These are phyloP conservation scores for Tilletiaria anomala DNA, from an alignment of 1,284 basidiomycete species.

Conservation along the genomic window DNA sequence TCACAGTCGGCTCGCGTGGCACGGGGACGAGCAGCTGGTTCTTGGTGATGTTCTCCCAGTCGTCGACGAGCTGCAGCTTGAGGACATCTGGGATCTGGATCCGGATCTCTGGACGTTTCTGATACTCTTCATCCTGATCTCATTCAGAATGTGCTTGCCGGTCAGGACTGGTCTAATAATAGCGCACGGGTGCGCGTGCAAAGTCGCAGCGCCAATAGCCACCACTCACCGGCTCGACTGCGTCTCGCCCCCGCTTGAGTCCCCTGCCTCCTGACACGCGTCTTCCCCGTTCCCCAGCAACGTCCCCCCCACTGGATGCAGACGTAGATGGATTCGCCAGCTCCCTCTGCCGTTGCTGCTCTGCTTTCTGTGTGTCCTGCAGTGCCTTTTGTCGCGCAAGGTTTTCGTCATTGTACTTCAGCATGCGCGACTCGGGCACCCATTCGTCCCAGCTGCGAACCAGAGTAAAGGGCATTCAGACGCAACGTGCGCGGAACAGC, in stretches of 20 bases:
- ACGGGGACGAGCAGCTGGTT: constrained; percentile 76
- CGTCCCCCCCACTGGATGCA: constrained; percentile 14
- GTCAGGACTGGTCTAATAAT: no score
- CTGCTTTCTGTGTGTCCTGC: constrained; percentile 42
- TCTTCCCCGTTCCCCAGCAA: no score
- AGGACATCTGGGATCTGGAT: constrained; percentile 74
- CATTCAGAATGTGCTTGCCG: not conserved
- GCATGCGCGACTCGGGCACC: constrained; percentile 67
- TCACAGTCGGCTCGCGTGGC: constrained; percentile 67
- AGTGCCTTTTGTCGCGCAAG: constrained; percentile 56
- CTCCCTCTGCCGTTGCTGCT: constrained; percentile 38
- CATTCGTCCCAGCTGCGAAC: constrained; percentile 83
- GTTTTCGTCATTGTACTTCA: constrained; percentile 76
- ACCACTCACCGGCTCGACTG: no score
- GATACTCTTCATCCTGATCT: constrained; percentile 44
- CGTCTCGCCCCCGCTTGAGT: no score
- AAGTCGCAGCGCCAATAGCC: no score
- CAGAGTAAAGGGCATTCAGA: not conserved
- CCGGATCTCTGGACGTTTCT: constrained; percentile 75
- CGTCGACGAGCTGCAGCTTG: constrained; percentile 81
- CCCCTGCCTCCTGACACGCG: no score
- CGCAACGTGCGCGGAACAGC: not conserved
- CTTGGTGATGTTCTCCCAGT: constrained; percentile 92
- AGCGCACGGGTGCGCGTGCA: no score
- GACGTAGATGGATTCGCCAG: constrained; percentile 34